Evolutionary conservation across 228 moss, liverwort and hornwort species (phyloP), one percentile per base, ranked within the genome.

Genomic region (Sphagnum magellanicum): DNA sequence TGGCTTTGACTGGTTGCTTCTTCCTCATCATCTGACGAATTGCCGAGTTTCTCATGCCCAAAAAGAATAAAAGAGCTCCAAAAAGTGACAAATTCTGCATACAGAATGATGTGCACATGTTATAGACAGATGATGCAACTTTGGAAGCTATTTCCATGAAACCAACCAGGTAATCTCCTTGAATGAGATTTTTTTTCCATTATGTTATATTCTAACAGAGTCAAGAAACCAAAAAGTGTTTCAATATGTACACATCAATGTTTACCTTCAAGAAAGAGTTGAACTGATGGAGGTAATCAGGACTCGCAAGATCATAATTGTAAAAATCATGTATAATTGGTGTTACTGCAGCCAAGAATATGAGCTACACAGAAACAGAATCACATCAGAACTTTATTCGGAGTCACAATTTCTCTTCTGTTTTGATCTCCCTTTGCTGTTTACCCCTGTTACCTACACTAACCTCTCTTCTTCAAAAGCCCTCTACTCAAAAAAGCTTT

Each of bases 271-370:
- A 69, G 75, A 93, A 98, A 49, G 91, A 93, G 68, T 85, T 90
- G 72, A 98, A 98, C 65, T 98, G 90, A 51, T 78, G 79, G 9
- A 91, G 80, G 71, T 98, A 98, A 65, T 98, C 93, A 13, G 88
- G 81, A 64, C 97, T 92, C 5, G 93, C 78, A 61, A 98, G 80
- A 49, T 93, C 91, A 60, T 85, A 93, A 73, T 98, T 93, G 78
- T 98, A 98, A 63, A 98, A 98, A 57, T 98, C 97, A 74, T 98
- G 97, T 72, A 93, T 79, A 49, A 98, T 90, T 60, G 97, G 97
- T 6, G 97, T 98, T 14, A 91, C 78, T 53, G 79, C 80, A 13
- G 93, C 93, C 77, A 98, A 75, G 77, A 93, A 98, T 47, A 98
- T 81, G 16, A 98, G 85, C 97, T 98, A 86, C 16, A 32, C 32